These are phyloP conservation scores for Penicillium capsulatum DNA, from an alignment of 2,329 filamentous ascomycete genomes.

Conservation along the genomic window DNA sequence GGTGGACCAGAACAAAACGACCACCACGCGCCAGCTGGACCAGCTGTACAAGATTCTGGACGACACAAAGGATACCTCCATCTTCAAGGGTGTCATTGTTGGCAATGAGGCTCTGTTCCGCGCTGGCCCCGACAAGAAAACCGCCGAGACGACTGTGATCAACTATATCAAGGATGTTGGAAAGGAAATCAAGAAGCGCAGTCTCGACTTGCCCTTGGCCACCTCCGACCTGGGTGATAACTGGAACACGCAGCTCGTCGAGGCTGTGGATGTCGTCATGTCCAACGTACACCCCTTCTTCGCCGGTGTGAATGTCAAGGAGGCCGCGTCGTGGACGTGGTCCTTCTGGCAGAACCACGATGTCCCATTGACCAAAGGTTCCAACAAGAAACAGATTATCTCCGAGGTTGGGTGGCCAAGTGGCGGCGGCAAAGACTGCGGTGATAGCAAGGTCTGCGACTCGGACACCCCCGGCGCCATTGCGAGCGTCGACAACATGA, in stretches of 20 bases:
- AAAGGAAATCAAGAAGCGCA: conserved; percentile 63
- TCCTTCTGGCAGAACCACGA: conserved; percentile 74
- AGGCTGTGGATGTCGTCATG: conserved; percentile 81
- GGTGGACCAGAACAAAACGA: conserved; percentile 79
- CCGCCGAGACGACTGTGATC: conserved; percentile 62
- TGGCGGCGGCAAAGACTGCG: conserved; percentile 74
- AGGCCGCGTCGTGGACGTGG: conserved; percentile 76
- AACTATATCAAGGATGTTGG: conserved; percentile 64
- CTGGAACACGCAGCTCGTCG: conserved; percentile 68
- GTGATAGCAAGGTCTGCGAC: conserved; percentile 54
- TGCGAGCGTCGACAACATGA: conserved; percentile 75
- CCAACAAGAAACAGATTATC: conserved; percentile 69
- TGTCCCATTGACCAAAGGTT: conserved; percentile 57
- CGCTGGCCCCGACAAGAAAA: conserved; percentile 49
- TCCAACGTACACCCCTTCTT: conserved; percentile 97
- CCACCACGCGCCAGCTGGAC: conserved; percentile 72
- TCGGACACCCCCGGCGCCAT: conserved; percentile 60
- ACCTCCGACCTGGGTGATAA: conserved; percentile 87
- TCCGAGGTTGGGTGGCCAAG: conserved; percentile 90
- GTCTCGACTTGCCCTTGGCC: conserved; percentile 70
- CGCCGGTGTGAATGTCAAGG: conserved; percentile 64
- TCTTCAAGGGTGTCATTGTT: conserved; percentile 59
- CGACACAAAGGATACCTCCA: conserved; percentile 37
- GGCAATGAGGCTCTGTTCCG: conserved; percentile 62
- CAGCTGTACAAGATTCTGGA: conserved; percentile 85